Evolutionary conservation across 2,329 filamentous ascomycete genomes (phyloP), one percentile per base, ranked within the genome.

Genomic region (Colletotrichum neosansevieriae): DNA sequence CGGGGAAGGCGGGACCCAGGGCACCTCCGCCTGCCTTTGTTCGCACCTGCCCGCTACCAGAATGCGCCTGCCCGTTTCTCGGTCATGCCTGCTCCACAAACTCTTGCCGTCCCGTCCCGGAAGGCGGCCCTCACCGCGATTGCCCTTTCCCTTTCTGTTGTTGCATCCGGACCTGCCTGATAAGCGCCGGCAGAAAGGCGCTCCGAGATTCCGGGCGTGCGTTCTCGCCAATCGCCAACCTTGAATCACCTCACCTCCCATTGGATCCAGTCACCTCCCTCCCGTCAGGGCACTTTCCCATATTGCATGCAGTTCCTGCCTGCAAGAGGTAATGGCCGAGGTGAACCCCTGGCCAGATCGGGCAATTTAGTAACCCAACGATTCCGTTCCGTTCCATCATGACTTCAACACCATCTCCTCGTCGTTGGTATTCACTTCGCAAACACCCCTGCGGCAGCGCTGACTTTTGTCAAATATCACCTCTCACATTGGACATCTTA

Each of bases 261-360:
- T n/a, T n/a, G n/a, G n/a, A n/a, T n/a, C 45, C 19, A 12, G 45
- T 6, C 13, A 29, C 19, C 47, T 49, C 6, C 19, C 19, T 50
- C 24, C 24, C 24, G 24, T 24, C 47, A n/a, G n/a, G n/a, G n/a
- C n/a, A 24, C 15, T 24, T 51, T 51, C 29, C 42, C 15, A n/a
- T n/a, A 1, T 3, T 3, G 42, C 42, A 6, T n/a, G 15, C 12
- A 34, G 29, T 7, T 29, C 49, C 40, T 17, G 24, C 21, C 15
- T 44, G 24, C 19, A n/a, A 44, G 12, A 19, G 51, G 13, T 24
- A 32, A 15, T 44, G 47, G 32, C 44, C 34, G 24, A 34, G 9
- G 47, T 65, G 32, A 59, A 65, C 59, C 65, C 63, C 59, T 67
- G 64, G 2, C 45, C 29, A 24, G 53, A 68, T 64, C 65, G 12